Conservation (phyloP, 1,284 basidiomycete species). For the Austroboletus rostrupii region DNA sequence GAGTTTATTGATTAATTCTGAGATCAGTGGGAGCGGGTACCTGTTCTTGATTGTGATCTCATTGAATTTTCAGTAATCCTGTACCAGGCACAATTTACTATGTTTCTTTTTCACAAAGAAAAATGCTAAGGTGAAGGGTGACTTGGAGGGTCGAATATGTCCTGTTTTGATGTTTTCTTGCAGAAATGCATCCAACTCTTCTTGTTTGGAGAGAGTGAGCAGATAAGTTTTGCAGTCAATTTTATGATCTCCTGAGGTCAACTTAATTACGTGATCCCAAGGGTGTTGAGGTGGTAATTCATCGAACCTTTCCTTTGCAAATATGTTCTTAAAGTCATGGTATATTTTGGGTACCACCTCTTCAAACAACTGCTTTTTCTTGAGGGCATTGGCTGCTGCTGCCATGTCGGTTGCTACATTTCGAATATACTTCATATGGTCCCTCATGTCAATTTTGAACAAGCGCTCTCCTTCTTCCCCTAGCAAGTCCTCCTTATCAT, state of each 20-base stretch:
- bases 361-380: neutral
- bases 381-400: too few relatives aligned
- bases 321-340: neutral
- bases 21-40: neutral
- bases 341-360: neutral
- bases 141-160: too few relatives aligned
- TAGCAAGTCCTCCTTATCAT: neutral
- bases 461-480: neutral
- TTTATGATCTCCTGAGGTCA: neutral
- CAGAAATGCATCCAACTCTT: slow-evolving; percentile 3
- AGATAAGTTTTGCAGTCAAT: slow-evolving; percentile 4
- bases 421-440: neutral
- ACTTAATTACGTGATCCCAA: slow-evolving; percentile 1
- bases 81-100: too few relatives aligned
- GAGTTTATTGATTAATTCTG: neutral
- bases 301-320: too few relatives aligned
- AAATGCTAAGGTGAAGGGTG: too few relatives aligned
- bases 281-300: too few relatives aligned
- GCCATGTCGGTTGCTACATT: neutral
- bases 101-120: too few relatives aligned
- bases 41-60: neutral
- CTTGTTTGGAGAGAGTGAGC: neutral
- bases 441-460: too few relatives aligned
- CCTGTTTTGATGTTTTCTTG: neutral
- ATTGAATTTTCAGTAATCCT: slow-evolving; percentile 1